Conservation (phyloP, 2,329 filamentous ascomycete genomes). For the Ceratocystis eucalypticola region DNA sequence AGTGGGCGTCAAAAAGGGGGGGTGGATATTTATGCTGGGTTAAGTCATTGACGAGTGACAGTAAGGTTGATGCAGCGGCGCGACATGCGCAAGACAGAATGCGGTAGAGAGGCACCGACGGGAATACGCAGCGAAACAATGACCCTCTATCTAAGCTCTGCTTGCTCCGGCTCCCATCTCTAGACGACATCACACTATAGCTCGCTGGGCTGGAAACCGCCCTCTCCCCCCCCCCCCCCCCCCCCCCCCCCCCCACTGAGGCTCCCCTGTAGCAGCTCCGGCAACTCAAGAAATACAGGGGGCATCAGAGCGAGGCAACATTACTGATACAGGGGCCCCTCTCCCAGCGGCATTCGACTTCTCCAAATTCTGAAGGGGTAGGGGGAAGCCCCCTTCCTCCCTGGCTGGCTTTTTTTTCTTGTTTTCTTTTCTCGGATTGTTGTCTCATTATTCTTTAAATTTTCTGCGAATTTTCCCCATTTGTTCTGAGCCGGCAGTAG, state of each 20-base stretch:
- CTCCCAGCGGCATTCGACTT: neutral
- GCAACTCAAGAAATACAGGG: neutral
- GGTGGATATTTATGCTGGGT: neutral
- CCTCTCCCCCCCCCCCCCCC: neutral
- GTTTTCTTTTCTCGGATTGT: slow-evolving; percentile 18
- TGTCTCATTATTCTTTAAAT: slow-evolving; percentile 13
- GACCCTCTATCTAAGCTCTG: no score
- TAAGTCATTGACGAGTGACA: neutral
- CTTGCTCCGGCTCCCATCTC: no score
- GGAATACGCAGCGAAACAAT: no score
- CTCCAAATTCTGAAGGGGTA: no score
- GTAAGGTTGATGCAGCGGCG: no score
- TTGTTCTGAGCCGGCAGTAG: slow-evolving; percentile 15
- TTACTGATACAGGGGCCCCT: neutral
- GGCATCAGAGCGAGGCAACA: neutral
- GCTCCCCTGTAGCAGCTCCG: neutral
- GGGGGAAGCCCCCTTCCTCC: neutral
- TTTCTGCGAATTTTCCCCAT: slow-evolving; percentile 19
- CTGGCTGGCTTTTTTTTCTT: slow-evolving; percentile 11
- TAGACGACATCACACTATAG: no score
- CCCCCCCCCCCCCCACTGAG: no score
- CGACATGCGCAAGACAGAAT: no score
- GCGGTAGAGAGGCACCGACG: no score
- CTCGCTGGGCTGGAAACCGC: neutral
- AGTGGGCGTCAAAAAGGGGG: neutral